Conservation (phyloP, 2,329 filamentous ascomycete genomes). For the Ambrosiella cleistominuta region DNA sequence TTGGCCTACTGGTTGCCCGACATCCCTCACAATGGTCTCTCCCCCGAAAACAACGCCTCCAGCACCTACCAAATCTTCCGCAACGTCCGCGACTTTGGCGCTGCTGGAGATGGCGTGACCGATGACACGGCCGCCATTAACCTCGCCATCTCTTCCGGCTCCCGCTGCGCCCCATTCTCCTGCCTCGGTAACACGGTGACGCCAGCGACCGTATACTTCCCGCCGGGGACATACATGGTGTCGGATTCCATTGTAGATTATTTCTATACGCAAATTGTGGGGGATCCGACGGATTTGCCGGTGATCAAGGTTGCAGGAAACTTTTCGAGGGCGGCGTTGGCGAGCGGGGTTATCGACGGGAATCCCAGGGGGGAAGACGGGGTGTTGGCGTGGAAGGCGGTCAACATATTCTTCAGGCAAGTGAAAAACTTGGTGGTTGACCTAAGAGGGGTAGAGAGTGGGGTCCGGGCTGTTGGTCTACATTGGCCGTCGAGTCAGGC, state of each 20-base stretch:
- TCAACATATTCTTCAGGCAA: constrained; percentile 43
- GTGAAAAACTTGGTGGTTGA: constrained; percentile 40
- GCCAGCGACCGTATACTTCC: constrained; percentile 23
- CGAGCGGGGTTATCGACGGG: constrained; percentile 29
- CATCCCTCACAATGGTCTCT: constrained; percentile 28
- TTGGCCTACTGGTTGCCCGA: constrained; percentile 26
- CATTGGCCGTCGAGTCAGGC: constrained; percentile 55
- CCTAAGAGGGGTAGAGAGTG: constrained; percentile 30
- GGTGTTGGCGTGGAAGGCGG: constrained; percentile 32
- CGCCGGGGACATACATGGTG: constrained; percentile 48
- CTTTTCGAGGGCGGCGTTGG: constrained; percentile 22
- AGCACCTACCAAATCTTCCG: constrained; percentile 27
- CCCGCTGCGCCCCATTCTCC: constrained; percentile 23
- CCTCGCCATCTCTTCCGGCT: constrained; percentile 22
- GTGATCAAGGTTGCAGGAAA: constrained; percentile 33
- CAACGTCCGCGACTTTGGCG: constrained; percentile 30
- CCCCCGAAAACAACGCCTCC: constrained; percentile 27
- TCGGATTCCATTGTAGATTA: constrained; percentile 53
- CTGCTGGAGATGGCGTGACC: constrained; percentile 21
- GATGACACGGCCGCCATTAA: constrained; percentile 24
- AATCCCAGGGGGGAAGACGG: constrained; percentile 25
- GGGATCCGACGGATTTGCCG: constrained; percentile 44
- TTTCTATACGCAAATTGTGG: constrained; percentile 67
- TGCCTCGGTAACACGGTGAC: constrained; percentile 19
- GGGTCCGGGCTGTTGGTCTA: constrained; percentile 33